Conservation (phyloP, 257 asterid species). For the Fraxinus pennsylvanica region DNA sequence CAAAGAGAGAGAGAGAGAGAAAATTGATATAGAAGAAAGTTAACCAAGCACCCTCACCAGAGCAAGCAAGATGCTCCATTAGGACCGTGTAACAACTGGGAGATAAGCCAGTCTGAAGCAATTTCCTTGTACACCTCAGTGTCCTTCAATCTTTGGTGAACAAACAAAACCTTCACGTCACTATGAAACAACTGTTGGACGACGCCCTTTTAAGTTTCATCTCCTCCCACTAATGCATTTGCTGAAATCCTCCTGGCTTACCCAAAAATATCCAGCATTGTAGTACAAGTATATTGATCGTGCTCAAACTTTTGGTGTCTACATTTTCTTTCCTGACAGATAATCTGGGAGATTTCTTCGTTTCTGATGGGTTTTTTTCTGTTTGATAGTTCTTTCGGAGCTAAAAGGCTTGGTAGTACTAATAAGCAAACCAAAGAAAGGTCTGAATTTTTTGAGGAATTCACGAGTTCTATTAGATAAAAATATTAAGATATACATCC, state of each 20-base stretch:
- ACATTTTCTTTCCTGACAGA: conserved; percentile 31
- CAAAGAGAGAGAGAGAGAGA: conserved; percentile 10
- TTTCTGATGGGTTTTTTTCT: conserved; percentile 30
- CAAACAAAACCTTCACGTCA: conserved; percentile 38
- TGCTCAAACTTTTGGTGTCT: conserved; percentile 64
- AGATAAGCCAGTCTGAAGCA: conserved; percentile 69
- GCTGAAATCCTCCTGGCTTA: conserved; percentile 49
- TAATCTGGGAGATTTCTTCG: conserved; percentile 29
- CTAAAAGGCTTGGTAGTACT: conserved; percentile 27
- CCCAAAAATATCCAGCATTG: conserved; percentile 93
- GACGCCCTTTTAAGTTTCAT: too few species aligned
- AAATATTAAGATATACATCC: conserved; percentile 37
- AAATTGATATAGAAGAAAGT: conserved; percentile 1
- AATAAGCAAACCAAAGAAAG: conserved; percentile 25
- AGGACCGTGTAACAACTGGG: conserved; percentile 78
- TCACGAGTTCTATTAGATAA: conserved; percentile 27
- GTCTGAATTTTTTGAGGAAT: conserved; percentile 34
- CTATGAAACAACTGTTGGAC: too few species aligned
- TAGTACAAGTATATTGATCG: conserved; percentile 84
- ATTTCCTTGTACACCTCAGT: conserved; percentile 65
- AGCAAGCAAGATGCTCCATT: conserved; percentile 80
- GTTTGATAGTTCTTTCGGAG: conserved; percentile 26
- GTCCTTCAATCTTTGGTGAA: conserved; percentile 51
- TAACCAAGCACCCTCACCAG: conserved; percentile 50
- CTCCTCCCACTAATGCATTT: too few species aligned